Evolutionary conservation across 2,329 filamentous ascomycete genomes (phyloP), one percentile per base, ranked within the genome.

Genomic region (Ophiostoma sp.): DNA sequence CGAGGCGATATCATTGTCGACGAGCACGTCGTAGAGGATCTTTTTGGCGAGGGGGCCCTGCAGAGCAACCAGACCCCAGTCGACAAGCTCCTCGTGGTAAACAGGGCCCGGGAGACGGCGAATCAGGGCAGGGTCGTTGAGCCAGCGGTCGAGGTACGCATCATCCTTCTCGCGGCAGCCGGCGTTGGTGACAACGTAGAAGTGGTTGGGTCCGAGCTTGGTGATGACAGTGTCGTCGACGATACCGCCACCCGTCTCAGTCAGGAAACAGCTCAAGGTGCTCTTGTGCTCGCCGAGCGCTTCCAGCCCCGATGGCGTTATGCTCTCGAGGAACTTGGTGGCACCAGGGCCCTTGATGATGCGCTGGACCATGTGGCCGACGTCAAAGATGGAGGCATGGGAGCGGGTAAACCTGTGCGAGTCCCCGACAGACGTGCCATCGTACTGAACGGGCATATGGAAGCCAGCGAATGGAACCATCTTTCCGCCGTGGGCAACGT

Each of bases 381-480:
- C 95, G 78, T 99, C 95, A 76, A 99, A 99, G 72, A 99, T 81
- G 72, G 93, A 97, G 69, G 92, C 90, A 78, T 93, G 90, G 74
- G 87, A 84, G 67, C 95, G 88, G 16, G 95, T 98, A 84, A 94
- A 97, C 74, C 88, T 84, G 82, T 98, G 95, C 66, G 92, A 96
- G 70, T 93, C 91, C 73, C 86, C 84, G 72, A 97, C 89, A 73
- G 89, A 89, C 72, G 91, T 84, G 72, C 88, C 85, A 45, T 84
- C 79, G 81, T 98, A 99, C 78, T 95, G 90, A 62, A 99, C 88
- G 7, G 95, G 95, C 92, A 99, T 97, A 74, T 86, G 83, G 81
- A 89, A 97, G 73, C 92, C 93, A 72, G 91, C 94, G 79, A 97
- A 99, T n/a, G 92, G 91, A 65, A 97, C 94, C 87, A 98, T 95